Conservation (phyloP, 75 land plant species). For the Pseudotsuga menziesii region DNA sequence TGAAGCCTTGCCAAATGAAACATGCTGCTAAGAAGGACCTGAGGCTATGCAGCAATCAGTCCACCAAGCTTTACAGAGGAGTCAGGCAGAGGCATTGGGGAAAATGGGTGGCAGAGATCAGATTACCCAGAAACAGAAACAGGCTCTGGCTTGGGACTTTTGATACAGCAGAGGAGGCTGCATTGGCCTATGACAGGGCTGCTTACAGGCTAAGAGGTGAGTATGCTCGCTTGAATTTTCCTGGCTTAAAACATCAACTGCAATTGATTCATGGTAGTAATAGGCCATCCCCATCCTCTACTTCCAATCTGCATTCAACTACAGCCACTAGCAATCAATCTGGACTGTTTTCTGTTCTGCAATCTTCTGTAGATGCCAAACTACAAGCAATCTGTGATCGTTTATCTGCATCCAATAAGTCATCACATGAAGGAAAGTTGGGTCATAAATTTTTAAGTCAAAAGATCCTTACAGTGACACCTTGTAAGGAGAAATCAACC, state of each 20-base stretch:
- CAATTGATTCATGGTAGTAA: background rate
- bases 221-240: slow-evolving; percentile 54
- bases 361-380: slow-evolving; percentile 9
- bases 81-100: slow-evolving; percentile 92
- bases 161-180: slow-evolving; percentile 63
- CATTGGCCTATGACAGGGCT: slow-evolving; percentile 53
- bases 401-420: background rate
- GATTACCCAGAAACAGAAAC: slow-evolving; percentile 64
- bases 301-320: background rate
- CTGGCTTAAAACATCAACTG: slow-evolving; percentile 8
- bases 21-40: slow-evolving; percentile 7
- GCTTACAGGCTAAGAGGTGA: slow-evolving; percentile 62
- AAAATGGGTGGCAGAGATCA: slow-evolving; percentile 88
- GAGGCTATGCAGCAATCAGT: background rate
- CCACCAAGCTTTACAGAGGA: slow-evolving; percentile 62
- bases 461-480: background rate
- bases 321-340: background rate
- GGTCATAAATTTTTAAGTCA: background rate
- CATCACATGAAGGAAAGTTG: background rate
- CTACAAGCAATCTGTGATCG: background rate
- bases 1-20: slow-evolving; percentile 16
- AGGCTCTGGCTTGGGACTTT: slow-evolving; percentile 84
- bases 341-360: background rate
- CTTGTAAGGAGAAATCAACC: background rate
- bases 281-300: background rate